These are phyloP conservation scores for Penicillium sclerotiorum DNA, from an alignment of 2,329 filamentous ascomycete genomes.

Conservation along the genomic window DNA sequence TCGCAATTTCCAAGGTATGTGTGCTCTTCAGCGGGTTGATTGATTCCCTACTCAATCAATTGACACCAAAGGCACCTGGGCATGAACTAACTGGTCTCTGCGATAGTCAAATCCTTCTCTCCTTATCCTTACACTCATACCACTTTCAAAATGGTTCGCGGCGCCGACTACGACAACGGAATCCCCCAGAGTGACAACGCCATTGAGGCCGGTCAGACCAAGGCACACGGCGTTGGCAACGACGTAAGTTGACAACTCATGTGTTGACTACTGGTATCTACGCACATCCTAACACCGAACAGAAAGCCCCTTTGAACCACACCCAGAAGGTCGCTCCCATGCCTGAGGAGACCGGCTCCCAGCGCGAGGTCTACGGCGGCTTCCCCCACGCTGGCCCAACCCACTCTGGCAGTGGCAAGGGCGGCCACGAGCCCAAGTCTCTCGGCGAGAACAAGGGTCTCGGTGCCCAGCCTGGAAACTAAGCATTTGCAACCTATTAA, in stretches of 20 bases:
- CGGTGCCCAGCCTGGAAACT: conserved; percentile 21
- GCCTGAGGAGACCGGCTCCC: conserved; percentile 36
- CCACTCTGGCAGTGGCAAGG: conserved; percentile 38
- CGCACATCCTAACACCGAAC: conserved; percentile 13
- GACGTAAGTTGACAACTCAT: conserved; percentile 33
- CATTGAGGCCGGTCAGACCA: conserved; percentile 36
- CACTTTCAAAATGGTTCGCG: conserved; percentile 41
- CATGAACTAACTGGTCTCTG: too few species aligned
- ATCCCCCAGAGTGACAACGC: conserved; percentile 44
- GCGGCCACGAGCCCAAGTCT: conserved; percentile 38
- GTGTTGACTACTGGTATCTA: too few species aligned
- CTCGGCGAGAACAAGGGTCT: conserved; percentile 40
- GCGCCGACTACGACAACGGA: conserved; percentile 43
- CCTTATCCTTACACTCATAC: neutral
- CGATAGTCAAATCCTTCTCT: neutral
- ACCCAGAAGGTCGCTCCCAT: conserved; percentile 37
- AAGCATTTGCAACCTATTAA: neutral
- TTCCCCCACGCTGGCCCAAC: conserved; percentile 26
- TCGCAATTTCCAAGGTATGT: too few species aligned
- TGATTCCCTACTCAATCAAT: neutral
- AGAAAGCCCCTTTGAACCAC: conserved; percentile 35
- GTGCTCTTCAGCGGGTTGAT: too few species aligned
- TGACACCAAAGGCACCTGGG: too few species aligned
- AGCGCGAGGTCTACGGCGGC: conserved; percentile 30
- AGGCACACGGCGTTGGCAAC: conserved; percentile 39